Conservation (phyloP, 257 asterid species). For the Fraxinus pennsylvanica region DNA sequence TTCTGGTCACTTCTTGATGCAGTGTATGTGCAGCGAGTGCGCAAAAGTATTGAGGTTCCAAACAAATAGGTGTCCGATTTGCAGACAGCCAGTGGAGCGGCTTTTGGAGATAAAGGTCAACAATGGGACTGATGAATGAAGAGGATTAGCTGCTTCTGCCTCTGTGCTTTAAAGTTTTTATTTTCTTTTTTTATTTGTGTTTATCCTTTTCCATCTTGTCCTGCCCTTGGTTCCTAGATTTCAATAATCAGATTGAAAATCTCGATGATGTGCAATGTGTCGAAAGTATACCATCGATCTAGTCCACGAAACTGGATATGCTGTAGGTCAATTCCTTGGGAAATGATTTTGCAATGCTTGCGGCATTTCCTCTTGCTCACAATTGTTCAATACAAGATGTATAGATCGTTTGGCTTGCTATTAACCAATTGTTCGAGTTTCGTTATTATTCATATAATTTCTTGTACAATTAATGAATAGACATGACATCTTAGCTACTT, state of each 20-base stretch:
- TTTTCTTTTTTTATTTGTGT: not conserved
- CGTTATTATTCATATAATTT: not conserved
- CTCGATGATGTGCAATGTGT: conserved; percentile 27
- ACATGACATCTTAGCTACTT: no score
- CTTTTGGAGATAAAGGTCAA: conserved; percentile 89
- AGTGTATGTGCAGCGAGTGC: conserved; percentile 99
- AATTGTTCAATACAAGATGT: conserved; percentile 17
- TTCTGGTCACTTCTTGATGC: conserved; percentile 34
- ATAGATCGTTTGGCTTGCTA: conserved; percentile 24
- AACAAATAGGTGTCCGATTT: conserved; percentile 92
- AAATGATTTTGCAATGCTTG: conserved; percentile 33
- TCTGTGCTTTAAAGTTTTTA: conserved; percentile 42
- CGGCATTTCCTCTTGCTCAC: conserved; percentile 19
- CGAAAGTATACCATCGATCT: conserved; percentile 22
- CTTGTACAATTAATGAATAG: not conserved
- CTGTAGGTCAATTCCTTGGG: conserved; percentile 26
- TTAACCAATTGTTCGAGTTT: not conserved
- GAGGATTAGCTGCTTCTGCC: conserved; percentile 24
- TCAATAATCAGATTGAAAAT: conserved; percentile 40
- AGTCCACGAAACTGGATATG: conserved; percentile 17
- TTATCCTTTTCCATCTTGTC: not conserved
- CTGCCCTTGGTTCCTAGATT: conserved; percentile 16
- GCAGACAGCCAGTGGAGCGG: conserved; percentile 97
- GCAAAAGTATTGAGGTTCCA: conserved; percentile 97
- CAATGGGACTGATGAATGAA: conserved; percentile 61